Evolutionary conservation across 306 rosid species (phyloP).

Genomic region (Castanospermum australe): DNA sequence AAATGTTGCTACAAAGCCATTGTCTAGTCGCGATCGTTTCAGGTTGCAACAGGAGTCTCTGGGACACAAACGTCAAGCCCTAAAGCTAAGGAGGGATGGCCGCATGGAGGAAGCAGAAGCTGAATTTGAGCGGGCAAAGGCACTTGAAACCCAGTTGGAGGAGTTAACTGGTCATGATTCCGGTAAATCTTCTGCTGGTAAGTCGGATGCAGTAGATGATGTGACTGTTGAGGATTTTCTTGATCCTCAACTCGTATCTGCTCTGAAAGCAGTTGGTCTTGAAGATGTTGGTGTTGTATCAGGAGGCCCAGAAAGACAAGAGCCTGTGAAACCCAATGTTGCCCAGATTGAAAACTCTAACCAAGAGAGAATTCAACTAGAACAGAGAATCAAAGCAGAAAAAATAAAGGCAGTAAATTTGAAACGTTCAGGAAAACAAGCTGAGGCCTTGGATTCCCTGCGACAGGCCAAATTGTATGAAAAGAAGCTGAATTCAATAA

Average conservation of each 20-base stretch:
- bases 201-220: slow-evolving; percentile 46
- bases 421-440: slow-evolving; percentile 91
- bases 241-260: slow-evolving; percentile 90
- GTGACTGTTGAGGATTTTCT: slow-evolving; percentile 82
- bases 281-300: slow-evolving; percentile 45
- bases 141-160: slow-evolving; percentile 81
- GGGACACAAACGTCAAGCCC: slow-evolving; percentile 84
- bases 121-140: slow-evolving; percentile 83
- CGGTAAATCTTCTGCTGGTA: too few species aligned
- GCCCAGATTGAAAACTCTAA: slow-evolving; percentile 41
- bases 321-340: slow-evolving; percentile 39
- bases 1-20: slow-evolving; percentile 44
- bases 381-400: slow-evolving; percentile 86
- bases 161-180: slow-evolving; percentile 59
- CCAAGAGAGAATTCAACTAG: slow-evolving; percentile 68
- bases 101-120: slow-evolving; percentile 83
- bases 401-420: slow-evolving; percentile 78
- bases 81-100: slow-evolving; percentile 87
- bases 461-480: slow-evolving; percentile 80
- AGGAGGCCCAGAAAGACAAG: slow-evolving; percentile 44
- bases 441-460: slow-evolving; percentile 91
- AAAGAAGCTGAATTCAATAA: slow-evolving; percentile 70
- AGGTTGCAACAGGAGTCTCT: slow-evolving; percentile 97
- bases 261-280: slow-evolving; percentile 74
- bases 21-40: slow-evolving; percentile 89